Conservation (phyloP, 805 yeast species). For the Saccharomyces cerevisiae region DNA sequence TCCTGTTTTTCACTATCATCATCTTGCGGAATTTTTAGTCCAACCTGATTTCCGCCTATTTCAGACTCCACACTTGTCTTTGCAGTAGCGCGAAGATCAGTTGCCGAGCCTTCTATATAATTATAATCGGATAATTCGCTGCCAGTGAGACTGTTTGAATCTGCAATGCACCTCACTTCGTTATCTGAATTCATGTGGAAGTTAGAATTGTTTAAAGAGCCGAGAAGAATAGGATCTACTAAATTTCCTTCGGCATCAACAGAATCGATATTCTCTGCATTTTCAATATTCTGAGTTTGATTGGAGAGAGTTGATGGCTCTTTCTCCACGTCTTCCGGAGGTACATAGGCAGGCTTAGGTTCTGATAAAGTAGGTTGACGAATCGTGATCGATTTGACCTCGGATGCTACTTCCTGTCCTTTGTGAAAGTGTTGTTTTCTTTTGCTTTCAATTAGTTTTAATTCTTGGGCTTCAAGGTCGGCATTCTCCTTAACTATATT, state of each 20-base stretch:
- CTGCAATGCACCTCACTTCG: neutral
- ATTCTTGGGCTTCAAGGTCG: neutral
- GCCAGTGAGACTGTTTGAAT: neutral
- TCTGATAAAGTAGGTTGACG: neutral
- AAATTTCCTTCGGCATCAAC: neutral
- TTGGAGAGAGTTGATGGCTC: neutral
- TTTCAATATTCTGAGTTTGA: neutral
- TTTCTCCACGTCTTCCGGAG: neutral
- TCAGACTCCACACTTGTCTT: neutral
- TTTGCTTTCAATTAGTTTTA: neutral
- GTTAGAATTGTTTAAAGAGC: neutral
- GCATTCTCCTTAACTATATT: neutral
- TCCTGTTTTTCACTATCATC: neutral
- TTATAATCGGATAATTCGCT: neutral
- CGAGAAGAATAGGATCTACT: neutral
- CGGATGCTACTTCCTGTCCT: neutral
- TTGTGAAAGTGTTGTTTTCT: neutral
- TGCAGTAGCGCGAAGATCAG: neutral
- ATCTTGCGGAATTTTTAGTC: neutral
- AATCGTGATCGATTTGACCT: neutral
- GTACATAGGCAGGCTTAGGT: neutral
- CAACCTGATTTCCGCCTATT: neutral
- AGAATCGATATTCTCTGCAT: neutral
- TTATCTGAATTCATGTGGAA: neutral
- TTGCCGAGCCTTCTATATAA: neutral